Evolutionary conservation across 73 alveolate genomes (phyloP).

Genomic region (Uronychia binucleata): DNA sequence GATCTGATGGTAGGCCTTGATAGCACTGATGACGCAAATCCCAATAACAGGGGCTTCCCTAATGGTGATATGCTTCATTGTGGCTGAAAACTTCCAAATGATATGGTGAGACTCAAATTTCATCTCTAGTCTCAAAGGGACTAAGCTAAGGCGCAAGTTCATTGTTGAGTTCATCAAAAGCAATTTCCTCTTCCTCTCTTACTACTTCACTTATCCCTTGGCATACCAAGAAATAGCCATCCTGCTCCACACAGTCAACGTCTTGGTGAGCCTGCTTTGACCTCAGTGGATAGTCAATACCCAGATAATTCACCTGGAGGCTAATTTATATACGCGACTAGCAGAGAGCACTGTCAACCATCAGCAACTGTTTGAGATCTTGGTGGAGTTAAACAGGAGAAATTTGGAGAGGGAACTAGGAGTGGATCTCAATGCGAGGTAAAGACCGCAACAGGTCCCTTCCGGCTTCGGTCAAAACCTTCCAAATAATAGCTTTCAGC

Average conservation of each 20-base stretch:
- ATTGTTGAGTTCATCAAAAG: background rate
- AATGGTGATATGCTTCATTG: background rate
- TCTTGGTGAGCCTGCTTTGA: background rate
- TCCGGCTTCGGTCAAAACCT: too few relatives aligned
- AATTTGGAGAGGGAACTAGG: background rate
- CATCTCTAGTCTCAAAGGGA: background rate
- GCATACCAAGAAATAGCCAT: background rate
- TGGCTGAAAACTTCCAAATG: background rate
- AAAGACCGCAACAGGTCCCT: too few relatives aligned
- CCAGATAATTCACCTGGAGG: background rate
- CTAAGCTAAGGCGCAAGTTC: background rate
- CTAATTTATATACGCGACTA: background rate
- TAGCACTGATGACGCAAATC: background rate
- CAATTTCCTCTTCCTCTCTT: background rate
- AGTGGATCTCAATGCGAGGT: background rate
- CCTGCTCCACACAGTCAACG: background rate
- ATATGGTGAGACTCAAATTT: background rate
- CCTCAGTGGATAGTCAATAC: background rate
- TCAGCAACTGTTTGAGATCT: background rate
- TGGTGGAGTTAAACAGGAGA: background rate
- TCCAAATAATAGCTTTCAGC: too few relatives aligned
- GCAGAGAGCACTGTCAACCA: background rate
- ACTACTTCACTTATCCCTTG: background rate
- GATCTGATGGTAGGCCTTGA: background rate
- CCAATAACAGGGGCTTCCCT: background rate